Evolutionary conservation across 2,329 filamentous ascomycete genomes (phyloP).

Genomic region (Thermomyces lanuginosus): DNA sequence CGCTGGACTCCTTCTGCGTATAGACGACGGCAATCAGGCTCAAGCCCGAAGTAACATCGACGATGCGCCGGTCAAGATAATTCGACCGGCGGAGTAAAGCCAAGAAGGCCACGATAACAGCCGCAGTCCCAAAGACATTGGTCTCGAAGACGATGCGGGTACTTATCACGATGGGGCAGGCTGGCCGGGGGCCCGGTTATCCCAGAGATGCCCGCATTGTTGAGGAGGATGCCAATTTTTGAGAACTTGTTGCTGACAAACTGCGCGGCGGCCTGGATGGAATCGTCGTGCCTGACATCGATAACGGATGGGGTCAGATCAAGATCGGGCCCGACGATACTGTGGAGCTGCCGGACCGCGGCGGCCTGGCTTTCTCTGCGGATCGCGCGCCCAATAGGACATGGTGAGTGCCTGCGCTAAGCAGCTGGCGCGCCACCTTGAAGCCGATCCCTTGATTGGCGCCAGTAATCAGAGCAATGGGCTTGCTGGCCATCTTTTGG

Average conservation of each 20-base stretch:
- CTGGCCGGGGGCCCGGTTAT: no score
- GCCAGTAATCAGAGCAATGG: slow-evolving; percentile 36
- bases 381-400: slow-evolving; percentile 33
- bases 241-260: slow-evolving; percentile 39
- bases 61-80: no score
- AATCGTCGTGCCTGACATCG: no score
- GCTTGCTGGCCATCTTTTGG: no score
- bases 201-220: slow-evolving; percentile 13
- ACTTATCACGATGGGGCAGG: no score
- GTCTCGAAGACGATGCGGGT: slow-evolving; percentile 19
- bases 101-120: slow-evolving; percentile 22
- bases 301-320: no score
- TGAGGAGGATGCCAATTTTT: slow-evolving; percentile 14
- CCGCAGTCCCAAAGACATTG: slow-evolving; percentile 27
- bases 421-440: slow-evolving; percentile 33
- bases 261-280: slow-evolving; percentile 30
- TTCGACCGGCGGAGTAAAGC: slow-evolving; percentile 15
- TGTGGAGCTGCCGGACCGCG: slow-evolving; percentile 24
- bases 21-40: no score
- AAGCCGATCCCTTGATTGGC: slow-evolving; percentile 36
- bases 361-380: slow-evolving; percentile 25
- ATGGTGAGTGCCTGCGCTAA: slow-evolving; percentile 23
- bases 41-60: slow-evolving; percentile 28
- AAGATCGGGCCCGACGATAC: no score
- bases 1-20: no score